phyloP scores from a whole-genome alignment of 257 asterid species.

The Eucommia ulmoides region DNA sequence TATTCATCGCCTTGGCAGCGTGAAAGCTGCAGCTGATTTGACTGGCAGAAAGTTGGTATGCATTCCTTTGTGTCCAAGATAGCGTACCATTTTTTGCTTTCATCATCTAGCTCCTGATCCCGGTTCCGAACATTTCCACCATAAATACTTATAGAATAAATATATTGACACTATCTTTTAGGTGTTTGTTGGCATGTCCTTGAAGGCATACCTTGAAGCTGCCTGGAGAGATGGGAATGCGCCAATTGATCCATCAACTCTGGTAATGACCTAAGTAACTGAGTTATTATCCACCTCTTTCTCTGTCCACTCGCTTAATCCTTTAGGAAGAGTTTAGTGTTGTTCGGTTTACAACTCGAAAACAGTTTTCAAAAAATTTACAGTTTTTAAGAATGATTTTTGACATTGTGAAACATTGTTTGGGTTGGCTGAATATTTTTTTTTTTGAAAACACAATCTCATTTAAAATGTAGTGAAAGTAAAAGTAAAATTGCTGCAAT shows the following conservation, averaged over 20 bases:
- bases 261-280: slow-evolving; percentile 42
- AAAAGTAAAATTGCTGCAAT: no score
- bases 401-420: no score
- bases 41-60: slow-evolving; percentile 95
- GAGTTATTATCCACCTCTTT: slow-evolving; percentile 1
- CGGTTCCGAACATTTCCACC: no score
- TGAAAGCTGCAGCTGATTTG: slow-evolving; percentile 98
- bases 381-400: no score
- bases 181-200: slow-evolving; percentile 99
- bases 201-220: slow-evolving; percentile 98
- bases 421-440: background rate
- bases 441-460: no score
- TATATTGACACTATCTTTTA: slow-evolving; percentile 17
- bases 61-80: slow-evolving; percentile 6
- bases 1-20: slow-evolving; percentile 96
- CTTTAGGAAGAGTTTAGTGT: no score
- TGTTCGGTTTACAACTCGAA: no score
- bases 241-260: slow-evolving; percentile 95
- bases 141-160: slow-evolving; percentile 2
- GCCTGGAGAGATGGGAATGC: slow-evolving; percentile 99
- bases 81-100: background rate
- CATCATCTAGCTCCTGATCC: background rate
- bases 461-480: no score
- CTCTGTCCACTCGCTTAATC: background rate
- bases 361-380: no score